A percentile compares a stretch with the other conserved stretches of the same genome.
phyloP scores from a whole-genome alignment of 2,329 filamentous ascomycete species.

The Cadophora malorum region DNA sequence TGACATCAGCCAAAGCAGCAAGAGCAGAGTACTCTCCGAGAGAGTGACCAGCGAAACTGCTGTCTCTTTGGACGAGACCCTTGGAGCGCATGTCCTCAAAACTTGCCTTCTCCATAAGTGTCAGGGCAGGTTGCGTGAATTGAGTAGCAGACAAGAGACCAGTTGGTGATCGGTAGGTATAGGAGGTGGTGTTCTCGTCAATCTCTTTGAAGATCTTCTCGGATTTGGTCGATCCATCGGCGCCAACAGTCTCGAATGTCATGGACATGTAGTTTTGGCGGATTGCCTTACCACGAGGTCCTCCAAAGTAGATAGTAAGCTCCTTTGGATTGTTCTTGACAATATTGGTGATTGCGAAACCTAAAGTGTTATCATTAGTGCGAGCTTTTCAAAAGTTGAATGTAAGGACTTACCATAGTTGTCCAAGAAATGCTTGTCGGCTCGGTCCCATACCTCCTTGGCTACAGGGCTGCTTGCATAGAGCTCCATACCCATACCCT shows the following conservation, averaged over 20 bases:
- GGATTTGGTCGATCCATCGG: constrained; percentile 92
- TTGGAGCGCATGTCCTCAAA: constrained; percentile 99
- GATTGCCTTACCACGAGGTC: constrained; percentile 94
- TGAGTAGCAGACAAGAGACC: constrained; percentile 96
- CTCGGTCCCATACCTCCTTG: constrained; percentile 96
- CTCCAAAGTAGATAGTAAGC: constrained; percentile 97
- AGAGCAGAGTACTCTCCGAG: constrained; percentile 98
- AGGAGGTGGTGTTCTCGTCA: constrained; percentile 87
- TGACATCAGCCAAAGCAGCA: constrained; percentile 94
- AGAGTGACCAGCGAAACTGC: constrained; percentile 97
- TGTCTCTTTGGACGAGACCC: constrained; percentile 93
- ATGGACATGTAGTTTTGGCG: constrained; percentile 99
- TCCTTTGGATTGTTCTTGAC: constrained; percentile 99
- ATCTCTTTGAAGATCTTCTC: constrained; percentile 99
- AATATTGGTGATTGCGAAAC: constrained; percentile 97
- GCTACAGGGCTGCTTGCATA: constrained; percentile 93
- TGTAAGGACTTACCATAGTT: constrained; percentile 80
- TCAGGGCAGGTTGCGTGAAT: constrained; percentile 96
- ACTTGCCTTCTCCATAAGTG: constrained; percentile 98
- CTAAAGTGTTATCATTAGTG: constrained; percentile 51
- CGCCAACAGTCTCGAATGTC: constrained; percentile 97
- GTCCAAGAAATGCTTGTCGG: constrained; percentile 97
- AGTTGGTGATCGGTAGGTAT: constrained; percentile 95
- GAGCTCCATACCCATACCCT: constrained; percentile 99
- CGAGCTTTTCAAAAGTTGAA: constrained; percentile 22